These are phyloP conservation scores for Excoecaria agallocha DNA, from an alignment of 345 rosid species.

Conservation along the genomic window DNA sequence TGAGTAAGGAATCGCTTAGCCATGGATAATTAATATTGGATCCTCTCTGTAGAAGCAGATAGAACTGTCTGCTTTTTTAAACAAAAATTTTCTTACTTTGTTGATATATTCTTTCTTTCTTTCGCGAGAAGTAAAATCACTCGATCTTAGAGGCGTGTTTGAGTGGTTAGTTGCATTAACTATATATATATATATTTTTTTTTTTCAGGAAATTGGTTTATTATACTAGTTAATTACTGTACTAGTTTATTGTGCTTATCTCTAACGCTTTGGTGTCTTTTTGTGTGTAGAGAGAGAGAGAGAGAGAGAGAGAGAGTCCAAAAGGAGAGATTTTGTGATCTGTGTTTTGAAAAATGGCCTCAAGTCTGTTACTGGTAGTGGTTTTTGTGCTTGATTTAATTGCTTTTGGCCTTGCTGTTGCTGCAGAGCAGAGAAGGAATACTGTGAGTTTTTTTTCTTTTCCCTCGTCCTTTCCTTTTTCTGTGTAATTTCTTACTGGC, in stretches of 20 bases:
- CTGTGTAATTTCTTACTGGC: not conserved
- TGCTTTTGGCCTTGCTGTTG: slow-evolving; percentile 93
- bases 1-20: not conserved
- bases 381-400: slow-evolving; percentile 72
- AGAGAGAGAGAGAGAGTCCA: not conserved
- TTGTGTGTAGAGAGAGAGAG: not conserved
- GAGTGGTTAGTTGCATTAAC: not conserved
- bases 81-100: not conserved
- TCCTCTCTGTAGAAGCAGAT: not conserved
- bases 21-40: not conserved
- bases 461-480: not conserved
- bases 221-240: not conserved
- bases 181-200: not conserved
- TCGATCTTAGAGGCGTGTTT: not conserved
- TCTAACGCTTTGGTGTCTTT: slow-evolving; percentile 12
- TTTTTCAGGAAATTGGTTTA: not conserved
- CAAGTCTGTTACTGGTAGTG: slow-evolving; percentile 50
- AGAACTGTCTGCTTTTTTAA: not conserved
- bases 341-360: slow-evolving; percentile 52
- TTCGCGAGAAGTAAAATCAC: slow-evolving; percentile 11
- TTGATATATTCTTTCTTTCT: not conserved
- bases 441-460: slow-evolving; percentile 47
- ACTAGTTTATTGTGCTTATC: not conserved
- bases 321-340: slow-evolving; percentile 2
- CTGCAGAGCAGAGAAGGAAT: slow-evolving; percentile 89